Percentiles rank a stretch among this genome's conserved stretches.
These are phyloP conservation scores for Suillus sp. DNA, from an alignment of 768 basidiomycete genomes.

Conservation along the genomic window DNA sequence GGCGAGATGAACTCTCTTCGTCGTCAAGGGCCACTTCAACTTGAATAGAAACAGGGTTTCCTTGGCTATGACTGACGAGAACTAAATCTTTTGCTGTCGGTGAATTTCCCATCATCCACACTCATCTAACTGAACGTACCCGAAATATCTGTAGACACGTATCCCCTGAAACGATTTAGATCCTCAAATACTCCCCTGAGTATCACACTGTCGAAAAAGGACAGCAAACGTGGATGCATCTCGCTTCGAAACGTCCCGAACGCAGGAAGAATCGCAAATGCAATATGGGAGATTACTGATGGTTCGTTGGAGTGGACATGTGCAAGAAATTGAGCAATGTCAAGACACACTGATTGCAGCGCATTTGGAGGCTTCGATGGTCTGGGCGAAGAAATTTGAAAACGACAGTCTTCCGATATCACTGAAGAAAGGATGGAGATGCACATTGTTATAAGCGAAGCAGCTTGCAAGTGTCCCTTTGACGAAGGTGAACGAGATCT, in stretches of 20 bases:
- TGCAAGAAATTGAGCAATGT: slow-evolving; percentile 69
- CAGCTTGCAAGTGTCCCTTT: slow-evolving; percentile 37
- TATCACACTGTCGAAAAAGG: slow-evolving; percentile 67
- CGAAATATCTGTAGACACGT: neutral
- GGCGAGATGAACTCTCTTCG: neutral
- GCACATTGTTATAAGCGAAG: slow-evolving; percentile 60
- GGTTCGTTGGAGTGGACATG: slow-evolving; percentile 55
- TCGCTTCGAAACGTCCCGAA: slow-evolving; percentile 65
- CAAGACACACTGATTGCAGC: slow-evolving; percentile 70
- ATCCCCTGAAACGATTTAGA: slow-evolving; percentile 41
- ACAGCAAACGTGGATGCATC: slow-evolving; percentile 64
- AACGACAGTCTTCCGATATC: slow-evolving; percentile 72
- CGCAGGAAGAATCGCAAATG: slow-evolving; percentile 71
- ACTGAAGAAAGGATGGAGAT: slow-evolving; percentile 64
- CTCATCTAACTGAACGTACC: slow-evolving; percentile 5
- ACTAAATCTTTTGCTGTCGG: neutral
- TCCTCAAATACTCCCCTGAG: slow-evolving; percentile 55
- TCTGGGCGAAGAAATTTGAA: slow-evolving; percentile 56
- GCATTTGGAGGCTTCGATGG: slow-evolving; percentile 73
- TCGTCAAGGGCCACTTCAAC: slow-evolving; percentile 51
- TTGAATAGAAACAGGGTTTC: slow-evolving; percentile 57
- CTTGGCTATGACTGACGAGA: slow-evolving; percentile 15
- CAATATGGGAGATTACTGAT: slow-evolving; percentile 57
- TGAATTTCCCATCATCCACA: neutral
- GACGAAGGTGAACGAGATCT: slow-evolving; percentile 52